phyloP scores from a whole-genome alignment of 2,329 filamentous ascomycete genomes.

The Penicillium sp. region DNA sequence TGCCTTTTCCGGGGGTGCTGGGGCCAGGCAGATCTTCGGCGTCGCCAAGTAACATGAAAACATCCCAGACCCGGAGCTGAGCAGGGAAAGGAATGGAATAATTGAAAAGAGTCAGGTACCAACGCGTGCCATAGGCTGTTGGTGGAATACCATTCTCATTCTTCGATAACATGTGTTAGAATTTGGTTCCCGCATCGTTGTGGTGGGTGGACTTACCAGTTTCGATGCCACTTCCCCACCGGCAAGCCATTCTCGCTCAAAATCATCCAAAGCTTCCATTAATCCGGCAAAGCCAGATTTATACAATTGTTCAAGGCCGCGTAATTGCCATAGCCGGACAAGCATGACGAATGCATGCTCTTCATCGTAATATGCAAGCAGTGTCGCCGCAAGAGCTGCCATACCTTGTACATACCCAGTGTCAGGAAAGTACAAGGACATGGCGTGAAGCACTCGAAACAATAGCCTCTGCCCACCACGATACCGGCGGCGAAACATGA shows the following conservation, averaged over 20 bases:
- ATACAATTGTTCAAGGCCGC: constrained; percentile 81
- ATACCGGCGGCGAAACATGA: constrained; percentile 93
- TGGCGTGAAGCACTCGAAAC: constrained; percentile 85
- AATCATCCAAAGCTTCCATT: constrained; percentile 78
- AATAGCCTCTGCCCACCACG: constrained; percentile 84
- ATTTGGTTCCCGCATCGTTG: not conserved
- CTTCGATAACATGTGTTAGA: constrained; percentile 39
- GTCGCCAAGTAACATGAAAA: constrained; percentile 90
- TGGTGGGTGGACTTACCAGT: constrained; percentile 55
- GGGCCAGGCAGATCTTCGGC: constrained; percentile 44
- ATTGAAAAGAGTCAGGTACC: constrained; percentile 98
- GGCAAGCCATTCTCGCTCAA: constrained; percentile 75
- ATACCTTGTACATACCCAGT: constrained; percentile 98
- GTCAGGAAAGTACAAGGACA: constrained; percentile 83
- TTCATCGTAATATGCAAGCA: constrained; percentile 95
- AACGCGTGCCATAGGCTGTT: constrained; percentile 90
- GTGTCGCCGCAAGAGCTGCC: constrained; percentile 84
- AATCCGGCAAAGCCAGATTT: constrained; percentile 76
- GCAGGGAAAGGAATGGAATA: constrained; percentile 91
- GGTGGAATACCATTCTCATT: constrained; percentile 72
- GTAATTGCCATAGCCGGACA: constrained; percentile 84
- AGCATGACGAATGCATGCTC: constrained; percentile 93
- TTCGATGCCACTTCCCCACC: constrained; percentile 72
- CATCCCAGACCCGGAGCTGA: constrained; percentile 93
- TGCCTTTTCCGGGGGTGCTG: constrained; percentile 22